phyloP scores from a whole-genome alignment of 2,329 filamentous ascomycete genomes.

The Mycosphaerella arachidis region DNA sequence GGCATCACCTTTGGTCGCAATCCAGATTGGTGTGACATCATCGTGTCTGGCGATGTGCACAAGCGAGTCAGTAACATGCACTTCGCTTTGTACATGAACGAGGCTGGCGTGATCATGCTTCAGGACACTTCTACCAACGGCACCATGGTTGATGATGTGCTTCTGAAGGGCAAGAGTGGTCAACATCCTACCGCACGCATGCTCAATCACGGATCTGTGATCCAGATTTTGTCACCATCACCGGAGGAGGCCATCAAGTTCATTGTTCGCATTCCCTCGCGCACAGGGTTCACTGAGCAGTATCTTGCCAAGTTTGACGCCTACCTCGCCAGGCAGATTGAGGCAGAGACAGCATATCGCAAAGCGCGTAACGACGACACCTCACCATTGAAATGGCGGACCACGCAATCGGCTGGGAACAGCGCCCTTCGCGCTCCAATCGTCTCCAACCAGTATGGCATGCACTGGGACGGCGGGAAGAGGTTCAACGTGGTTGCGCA shows the following conservation, averaged over 20 bases:
- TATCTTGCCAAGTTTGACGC: slow-evolving; percentile 66
- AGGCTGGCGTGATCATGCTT: slow-evolving; percentile 82
- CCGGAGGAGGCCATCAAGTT: slow-evolving; percentile 67
- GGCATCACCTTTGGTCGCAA: slow-evolving; percentile 91
- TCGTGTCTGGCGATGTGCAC: slow-evolving; percentile 61
- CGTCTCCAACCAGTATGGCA: slow-evolving; percentile 48
- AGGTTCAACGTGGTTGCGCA: slow-evolving; percentile 78
- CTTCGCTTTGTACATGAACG: slow-evolving; percentile 87
- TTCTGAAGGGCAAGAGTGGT: slow-evolving; percentile 56
- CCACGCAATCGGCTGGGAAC: neutral
- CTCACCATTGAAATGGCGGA: neutral
- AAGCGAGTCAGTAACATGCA: slow-evolving; percentile 89
- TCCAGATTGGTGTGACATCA: slow-evolving; percentile 62
- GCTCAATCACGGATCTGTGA: slow-evolving; percentile 66
- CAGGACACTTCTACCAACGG: slow-evolving; percentile 96
- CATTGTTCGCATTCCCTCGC: slow-evolving; percentile 74
- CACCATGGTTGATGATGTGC: slow-evolving; percentile 72
- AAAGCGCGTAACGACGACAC: slow-evolving; percentile 6
- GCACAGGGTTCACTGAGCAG: slow-evolving; percentile 57
- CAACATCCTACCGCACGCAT: slow-evolving; percentile 52
- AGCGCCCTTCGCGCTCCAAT: slow-evolving; percentile 23
- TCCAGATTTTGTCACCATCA: slow-evolving; percentile 59
- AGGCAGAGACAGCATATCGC: slow-evolving; percentile 5
- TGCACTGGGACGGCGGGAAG: slow-evolving; percentile 76
- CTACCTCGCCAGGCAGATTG: slow-evolving; percentile 52